phyloP scores from a whole-genome alignment of 1,139 yeast genomes.

The Suhomyces taliae region DNA sequence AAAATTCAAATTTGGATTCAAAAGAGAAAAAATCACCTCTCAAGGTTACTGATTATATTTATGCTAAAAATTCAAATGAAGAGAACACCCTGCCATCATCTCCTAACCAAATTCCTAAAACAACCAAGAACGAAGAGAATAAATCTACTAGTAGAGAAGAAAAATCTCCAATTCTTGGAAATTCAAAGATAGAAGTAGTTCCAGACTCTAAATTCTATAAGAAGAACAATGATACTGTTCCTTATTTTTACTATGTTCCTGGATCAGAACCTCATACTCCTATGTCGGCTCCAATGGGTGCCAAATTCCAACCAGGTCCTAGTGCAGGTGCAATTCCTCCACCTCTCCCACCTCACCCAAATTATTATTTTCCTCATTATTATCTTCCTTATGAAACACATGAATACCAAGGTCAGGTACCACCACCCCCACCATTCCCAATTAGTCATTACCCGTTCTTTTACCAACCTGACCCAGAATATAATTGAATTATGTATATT shows the following conservation, averaged over 20 bases:
- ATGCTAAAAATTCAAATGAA: background rate
- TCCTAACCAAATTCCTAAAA: background rate
- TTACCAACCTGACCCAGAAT: slow-evolving; percentile 9
- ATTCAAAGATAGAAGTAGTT: background rate
- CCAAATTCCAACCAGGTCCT: slow-evolving; percentile 2
- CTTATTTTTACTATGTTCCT: slow-evolving; percentile 11
- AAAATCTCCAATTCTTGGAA: background rate
- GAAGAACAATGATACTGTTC: slow-evolving; percentile 3
- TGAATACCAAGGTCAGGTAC: slow-evolving; percentile 6
- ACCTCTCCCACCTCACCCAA: slow-evolving; percentile 9
- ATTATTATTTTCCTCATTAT: slow-evolving; percentile 9
- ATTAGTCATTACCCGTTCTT: slow-evolving; percentile 10
- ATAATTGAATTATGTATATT: background rate
- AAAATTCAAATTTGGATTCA: background rate
- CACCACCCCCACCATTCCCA: slow-evolving; percentile 8
- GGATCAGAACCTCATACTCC: slow-evolving; percentile 5
- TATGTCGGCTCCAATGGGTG: slow-evolving; percentile 6
- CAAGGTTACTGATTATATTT: background rate
- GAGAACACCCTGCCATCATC: background rate
- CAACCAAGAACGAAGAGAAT: background rate
- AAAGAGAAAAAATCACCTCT: background rate
- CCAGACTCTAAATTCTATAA: background rate
- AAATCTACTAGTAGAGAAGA: background rate
- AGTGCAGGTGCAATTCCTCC: slow-evolving; percentile 6
- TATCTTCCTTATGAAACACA: slow-evolving; percentile 11